Base-by-base conservation (phyloP, 495 filamentous ascomycete species). In the Durotheca rogersii region DNA sequence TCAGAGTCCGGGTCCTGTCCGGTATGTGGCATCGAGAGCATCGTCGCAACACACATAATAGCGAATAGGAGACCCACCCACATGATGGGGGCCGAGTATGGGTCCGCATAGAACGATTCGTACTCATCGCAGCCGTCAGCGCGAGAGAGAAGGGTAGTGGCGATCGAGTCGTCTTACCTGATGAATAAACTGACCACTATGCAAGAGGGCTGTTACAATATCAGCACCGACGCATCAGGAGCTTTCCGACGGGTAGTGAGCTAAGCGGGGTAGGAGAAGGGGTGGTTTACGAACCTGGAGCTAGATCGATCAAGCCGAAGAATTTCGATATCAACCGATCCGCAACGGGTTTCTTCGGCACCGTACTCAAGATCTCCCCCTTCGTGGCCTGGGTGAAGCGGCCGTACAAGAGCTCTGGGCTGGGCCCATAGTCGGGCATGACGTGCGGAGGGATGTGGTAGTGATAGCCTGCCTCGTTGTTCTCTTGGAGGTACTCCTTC, bases 301-400 rank as follows among this genome's bases (percentile, higher is more conserved):
- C 43, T 17, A 67, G 30, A 27, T 64, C 62, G 4, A 60, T 21
- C n/a, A 58, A 58, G 37, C 69, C 67, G 51, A 75, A 71, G 56
- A 72, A 72, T 41, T 54, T 50, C 37, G 65, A 65, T 30, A 75
- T 49, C 16, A 70, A 23, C 31, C 67, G 58, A 46, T 75, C 72
- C 33, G 64, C 67, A 4, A 57, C 58, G 19, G 51, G 41, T 16
- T 55, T 63, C 12, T 65, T 30, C 17, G 70, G 70, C 6, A 75
- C 12, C 6, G 69, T 53, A 27, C 59, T 52, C 11, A 75, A 33
- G 16, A 75, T 72, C 31, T 71, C 68, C n/a, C 55, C 57, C 27
- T 61, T 62, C 30, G 56, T 67, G 7, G 56, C 46, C 2, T 51
- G 48, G 16, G 54, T 45, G 27, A 56, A 51, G 25, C 61, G 57